A percentile compares a stretch with the other conserved stretches of the same genome.
Conservation (phyloP, 140 eudicot species). For the Flaveria floridana region DNA sequence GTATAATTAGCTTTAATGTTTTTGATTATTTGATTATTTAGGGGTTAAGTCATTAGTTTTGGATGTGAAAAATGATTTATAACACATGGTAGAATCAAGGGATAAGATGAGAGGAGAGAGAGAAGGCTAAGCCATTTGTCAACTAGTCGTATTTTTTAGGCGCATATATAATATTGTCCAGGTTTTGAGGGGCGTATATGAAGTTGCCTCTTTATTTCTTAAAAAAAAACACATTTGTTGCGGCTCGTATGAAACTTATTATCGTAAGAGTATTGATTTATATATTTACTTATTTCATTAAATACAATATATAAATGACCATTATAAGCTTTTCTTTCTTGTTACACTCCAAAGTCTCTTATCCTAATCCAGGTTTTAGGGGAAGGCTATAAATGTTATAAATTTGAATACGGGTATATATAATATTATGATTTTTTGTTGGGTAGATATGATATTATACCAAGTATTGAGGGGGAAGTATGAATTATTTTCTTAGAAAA, state of each 20-base stretch:
- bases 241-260: neutral
- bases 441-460: slow-evolving; percentile 11
- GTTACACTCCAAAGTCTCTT: neutral
- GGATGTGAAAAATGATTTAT: slow-evolving; percentile 2
- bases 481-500: neutral
- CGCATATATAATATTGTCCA: too few relatives aligned
- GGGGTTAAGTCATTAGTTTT: neutral
- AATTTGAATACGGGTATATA: neutral
- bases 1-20: neutral
- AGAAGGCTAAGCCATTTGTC: neutral
- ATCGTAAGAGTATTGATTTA: neutral
- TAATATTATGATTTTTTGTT: neutral
- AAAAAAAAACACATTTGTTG: too few relatives aligned
- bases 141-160: too few relatives aligned
- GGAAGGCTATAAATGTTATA: neutral
- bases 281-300: neutral
- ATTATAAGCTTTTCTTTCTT: neutral
- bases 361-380: neutral
- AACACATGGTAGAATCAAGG: neutral
- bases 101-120: neutral
- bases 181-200: too few relatives aligned
- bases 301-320: neutral
- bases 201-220: too few relatives aligned
- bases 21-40: slow-evolving; percentile 10
- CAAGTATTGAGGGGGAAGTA: neutral